phyloP scores from a whole-genome alignment of 768 basidiomycete genomes.

The Mycena kentingensis region DNA sequence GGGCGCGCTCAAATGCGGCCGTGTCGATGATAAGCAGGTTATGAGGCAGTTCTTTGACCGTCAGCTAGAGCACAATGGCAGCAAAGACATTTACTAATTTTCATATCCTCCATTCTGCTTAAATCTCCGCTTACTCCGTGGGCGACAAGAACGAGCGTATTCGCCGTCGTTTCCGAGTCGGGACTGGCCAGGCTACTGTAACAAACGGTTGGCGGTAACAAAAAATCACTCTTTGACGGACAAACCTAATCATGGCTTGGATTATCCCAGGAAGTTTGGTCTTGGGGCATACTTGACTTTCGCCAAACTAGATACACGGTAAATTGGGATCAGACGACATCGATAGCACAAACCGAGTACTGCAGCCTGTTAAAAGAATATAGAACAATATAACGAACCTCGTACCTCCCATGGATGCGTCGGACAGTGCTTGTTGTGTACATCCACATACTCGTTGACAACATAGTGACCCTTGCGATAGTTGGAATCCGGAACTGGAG shows the following conservation, averaged over 20 bases:
- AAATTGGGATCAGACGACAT: constrained; percentile 10
- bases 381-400: constrained; percentile 15
- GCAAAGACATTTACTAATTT: constrained; percentile 60
- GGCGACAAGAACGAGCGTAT: constrained; percentile 70
- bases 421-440: constrained; percentile 60
- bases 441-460: constrained; percentile 67
- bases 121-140: constrained; percentile 60
- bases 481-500: constrained; percentile 72
- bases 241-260: constrained; percentile 71
- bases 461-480: constrained; percentile 79
- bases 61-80: background rate
- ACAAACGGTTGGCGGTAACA: too few relatives aligned
- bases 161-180: constrained; percentile 71
- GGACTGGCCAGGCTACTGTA: constrained; percentile 74
- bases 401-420: constrained; percentile 72
- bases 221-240: too few relatives aligned
- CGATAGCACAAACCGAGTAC: constrained; percentile 34
- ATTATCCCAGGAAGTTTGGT: constrained; percentile 70
- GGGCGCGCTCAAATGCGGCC: constrained; percentile 59
- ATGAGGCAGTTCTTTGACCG: constrained; percentile 61
- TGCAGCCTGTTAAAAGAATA: constrained; percentile 51
- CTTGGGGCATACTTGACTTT: constrained; percentile 70
- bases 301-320: constrained; percentile 60
- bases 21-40: constrained; percentile 74
- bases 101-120: constrained; percentile 72